Conservation (phyloP, 345 rosid species). For the Salix purpurea region DNA sequence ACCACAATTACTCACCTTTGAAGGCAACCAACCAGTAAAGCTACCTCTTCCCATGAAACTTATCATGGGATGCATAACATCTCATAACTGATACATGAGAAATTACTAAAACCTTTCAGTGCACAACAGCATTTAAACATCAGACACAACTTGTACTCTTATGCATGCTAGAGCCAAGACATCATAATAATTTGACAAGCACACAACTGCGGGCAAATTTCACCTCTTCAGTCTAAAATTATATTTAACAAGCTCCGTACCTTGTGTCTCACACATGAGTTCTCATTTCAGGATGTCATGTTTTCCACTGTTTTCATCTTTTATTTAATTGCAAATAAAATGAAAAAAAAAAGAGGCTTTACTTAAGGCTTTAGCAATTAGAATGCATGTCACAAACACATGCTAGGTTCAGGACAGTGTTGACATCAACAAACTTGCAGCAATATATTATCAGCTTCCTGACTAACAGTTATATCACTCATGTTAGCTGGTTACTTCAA, state of each 20-base stretch:
- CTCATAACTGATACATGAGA: neutral
- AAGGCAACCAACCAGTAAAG: slow-evolving; percentile 47
- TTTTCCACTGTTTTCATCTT: neutral
- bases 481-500: neutral
- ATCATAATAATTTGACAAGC: neutral
- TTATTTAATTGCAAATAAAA: neutral
- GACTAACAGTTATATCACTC: neutral
- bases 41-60: slow-evolving; percentile 34
- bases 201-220: neutral
- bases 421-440: neutral
- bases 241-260: neutral
- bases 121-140: neutral
- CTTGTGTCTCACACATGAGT: neutral
- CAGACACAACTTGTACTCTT: neutral
- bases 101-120: slow-evolving; percentile 8
- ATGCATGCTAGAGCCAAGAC: neutral
- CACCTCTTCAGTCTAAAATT: neutral
- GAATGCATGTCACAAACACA: neutral
- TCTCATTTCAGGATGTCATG: neutral
- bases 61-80: slow-evolving; percentile 10
- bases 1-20: slow-evolving; percentile 56
- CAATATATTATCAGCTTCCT: neutral
- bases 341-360: neutral
- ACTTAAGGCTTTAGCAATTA: neutral
- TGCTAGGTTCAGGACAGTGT: neutral